phyloP scores from a whole-genome alignment of 345 rosid genomes.

The Eucalyptus regnans region DNA sequence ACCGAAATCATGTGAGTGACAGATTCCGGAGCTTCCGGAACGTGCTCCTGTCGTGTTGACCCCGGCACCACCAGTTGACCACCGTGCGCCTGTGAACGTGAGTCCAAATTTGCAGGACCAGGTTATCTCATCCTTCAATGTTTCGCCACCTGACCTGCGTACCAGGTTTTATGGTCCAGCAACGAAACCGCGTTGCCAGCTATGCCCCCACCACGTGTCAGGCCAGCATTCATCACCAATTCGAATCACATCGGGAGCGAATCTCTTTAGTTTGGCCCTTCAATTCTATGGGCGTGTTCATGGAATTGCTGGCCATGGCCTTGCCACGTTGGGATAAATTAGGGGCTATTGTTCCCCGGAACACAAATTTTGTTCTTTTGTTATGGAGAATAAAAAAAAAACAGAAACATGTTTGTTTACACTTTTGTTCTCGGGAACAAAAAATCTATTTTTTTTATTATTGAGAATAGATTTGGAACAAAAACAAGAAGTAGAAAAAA shows the following conservation, averaged over 20 bases:
- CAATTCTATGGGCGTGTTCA: neutral
- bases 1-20: neutral
- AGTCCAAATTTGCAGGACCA: neutral
- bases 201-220: neutral
- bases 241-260: neutral
- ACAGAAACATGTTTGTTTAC: too few relatives aligned
- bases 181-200: neutral
- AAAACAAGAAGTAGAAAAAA: too few relatives aligned
- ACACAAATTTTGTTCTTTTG: too few relatives aligned
- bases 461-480: too few relatives aligned
- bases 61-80: neutral
- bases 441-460: too few relatives aligned
- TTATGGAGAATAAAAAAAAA: too few relatives aligned
- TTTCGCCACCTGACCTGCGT: neutral
- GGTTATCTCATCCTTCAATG: neutral
- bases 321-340: neutral
- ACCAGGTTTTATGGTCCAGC: neutral
- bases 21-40: neutral
- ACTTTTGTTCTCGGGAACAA: too few relatives aligned
- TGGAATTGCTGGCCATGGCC: neutral
- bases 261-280: neutral
- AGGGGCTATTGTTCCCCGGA: neutral
- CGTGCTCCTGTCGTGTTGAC: neutral
- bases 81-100: too few relatives aligned
- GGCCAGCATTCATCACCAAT: neutral